Conservation (phyloP, 164 flowering plant species). For the Stephania yunnanensis region DNA sequence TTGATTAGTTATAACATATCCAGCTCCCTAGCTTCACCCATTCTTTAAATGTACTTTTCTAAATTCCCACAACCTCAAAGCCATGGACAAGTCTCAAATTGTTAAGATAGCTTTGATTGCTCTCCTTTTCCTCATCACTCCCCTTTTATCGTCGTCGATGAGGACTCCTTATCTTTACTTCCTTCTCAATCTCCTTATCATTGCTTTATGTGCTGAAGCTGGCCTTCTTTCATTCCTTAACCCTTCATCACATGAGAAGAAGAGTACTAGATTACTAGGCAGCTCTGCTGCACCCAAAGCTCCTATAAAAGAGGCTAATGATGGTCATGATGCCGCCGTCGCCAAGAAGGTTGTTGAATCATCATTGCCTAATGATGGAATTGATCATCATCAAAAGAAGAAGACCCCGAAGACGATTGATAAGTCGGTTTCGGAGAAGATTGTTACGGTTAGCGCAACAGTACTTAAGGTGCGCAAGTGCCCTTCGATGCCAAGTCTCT, state of each 20-base stretch:
- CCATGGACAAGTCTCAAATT: conserved; percentile 45
- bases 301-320: conserved; percentile 11
- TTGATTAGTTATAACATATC: background rate
- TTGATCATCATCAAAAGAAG: background rate
- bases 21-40: background rate
- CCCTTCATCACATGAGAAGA: conserved; percentile 16
- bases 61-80: background rate
- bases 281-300: conserved; percentile 14
- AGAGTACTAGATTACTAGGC: conserved; percentile 3
- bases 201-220: conserved; percentile 60
- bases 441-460: background rate
- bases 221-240: conserved; percentile 45
- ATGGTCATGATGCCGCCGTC: background rate
- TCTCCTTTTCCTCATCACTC: conserved; percentile 46
- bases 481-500: conserved; percentile 60
- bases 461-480: conserved; percentile 31
- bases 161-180: conserved; percentile 59
- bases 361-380: background rate
- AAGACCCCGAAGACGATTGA: conserved; percentile 11
- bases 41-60: too few relatives aligned
- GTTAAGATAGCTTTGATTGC: conserved; percentile 37
- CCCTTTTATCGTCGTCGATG: conserved; percentile 48
- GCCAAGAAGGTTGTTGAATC: background rate
- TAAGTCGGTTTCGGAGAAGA: conserved; percentile 28
- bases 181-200: conserved; percentile 58